Conservation (phyloP, 805 yeast genomes). For the Cyberlindnera subsufficiens region DNA sequence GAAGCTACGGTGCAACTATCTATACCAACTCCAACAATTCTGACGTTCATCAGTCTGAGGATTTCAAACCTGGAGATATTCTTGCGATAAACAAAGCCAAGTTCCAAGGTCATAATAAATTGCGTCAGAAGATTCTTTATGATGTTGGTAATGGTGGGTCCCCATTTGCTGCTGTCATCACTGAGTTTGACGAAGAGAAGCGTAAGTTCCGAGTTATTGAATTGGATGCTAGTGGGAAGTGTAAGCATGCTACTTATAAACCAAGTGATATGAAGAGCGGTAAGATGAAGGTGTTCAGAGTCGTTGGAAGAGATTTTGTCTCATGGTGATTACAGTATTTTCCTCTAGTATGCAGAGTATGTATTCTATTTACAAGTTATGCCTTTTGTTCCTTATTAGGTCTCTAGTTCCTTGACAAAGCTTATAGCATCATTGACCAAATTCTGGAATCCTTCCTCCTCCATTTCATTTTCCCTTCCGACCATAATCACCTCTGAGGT, state of each 20-base stretch:
- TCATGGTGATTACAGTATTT: constrained; percentile 47
- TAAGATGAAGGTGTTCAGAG: constrained; percentile 71
- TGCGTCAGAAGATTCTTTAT: constrained; percentile 50
- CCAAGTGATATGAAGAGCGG: constrained; percentile 75
- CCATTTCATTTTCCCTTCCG: constrained; percentile 24
- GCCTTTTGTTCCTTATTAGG: background rate
- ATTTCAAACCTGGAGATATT: constrained; percentile 79
- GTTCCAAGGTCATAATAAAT: constrained; percentile 58
- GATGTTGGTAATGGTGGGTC: constrained; percentile 51
- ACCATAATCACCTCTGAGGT: constrained; percentile 43
- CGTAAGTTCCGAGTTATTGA: constrained; percentile 66
- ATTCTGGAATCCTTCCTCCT: constrained; percentile 10
- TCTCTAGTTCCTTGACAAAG: constrained; percentile 12
- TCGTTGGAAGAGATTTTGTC: constrained; percentile 64
- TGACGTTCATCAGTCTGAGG: constrained; percentile 47
- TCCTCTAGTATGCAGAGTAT: background rate
- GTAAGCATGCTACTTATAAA: constrained; percentile 57
- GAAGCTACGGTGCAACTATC: constrained; percentile 69
- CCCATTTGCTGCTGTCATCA: constrained; percentile 57
- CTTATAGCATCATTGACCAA: constrained; percentile 15
- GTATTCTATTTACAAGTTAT: constrained; percentile 2
- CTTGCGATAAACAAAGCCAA: constrained; percentile 69
- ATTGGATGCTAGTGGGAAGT: constrained; percentile 41
- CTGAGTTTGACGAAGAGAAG: constrained; percentile 71
- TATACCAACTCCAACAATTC: constrained; percentile 49